Evolutionary conservation across 192 early-diverging fungal species (phyloP), one percentile per base, ranked within the genome.

Genomic region (Lobulomyces angularis): DNA sequence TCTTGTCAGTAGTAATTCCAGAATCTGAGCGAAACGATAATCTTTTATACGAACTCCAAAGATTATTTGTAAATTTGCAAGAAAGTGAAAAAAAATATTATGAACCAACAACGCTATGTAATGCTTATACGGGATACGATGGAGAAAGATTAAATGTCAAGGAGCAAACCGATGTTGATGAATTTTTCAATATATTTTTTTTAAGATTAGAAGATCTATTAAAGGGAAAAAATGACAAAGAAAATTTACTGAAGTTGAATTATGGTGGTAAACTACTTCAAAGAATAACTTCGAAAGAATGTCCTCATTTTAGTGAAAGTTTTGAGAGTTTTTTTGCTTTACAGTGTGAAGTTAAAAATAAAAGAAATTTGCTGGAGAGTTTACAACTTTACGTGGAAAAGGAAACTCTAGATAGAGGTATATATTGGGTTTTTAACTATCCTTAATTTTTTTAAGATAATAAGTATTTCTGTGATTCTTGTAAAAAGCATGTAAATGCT

Each of bases 91-190:
- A 52, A 29, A 51, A 71, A 1, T 31, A 59, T 0, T 74, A 65
- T 40, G 67, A 74, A 35, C 59, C 70, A 0, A 46, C 40, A 7
- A 32, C 48, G 4, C 74, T 74, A 28, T 69, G 59, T 23, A 50
- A 55, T 11, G 46, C 70, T 1, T 70, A 62, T 37, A 71, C 56
- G 51, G 71, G 71, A 21, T 53, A 51, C 40, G 71, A 74, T 32
- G 70, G 70, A 0, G 50, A 67, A 33, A 53, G 65, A 5, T 51
- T 68, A 47, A 74, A 74, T 38, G 61, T 65, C 2, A 57, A 60
- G 6, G 49, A 74, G 19, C 71, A 74, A 22, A 76, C 71, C 70
- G 71, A 74, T 31, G 71, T 76, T 3, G 70, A 73, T 24, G 70
- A 73, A 49, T 73, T 65, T 23, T 74, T 76, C 50, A 75, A 51